Conservation (phyloP, 176 grass and related monocot species). For the Musa itinerans region DNA sequence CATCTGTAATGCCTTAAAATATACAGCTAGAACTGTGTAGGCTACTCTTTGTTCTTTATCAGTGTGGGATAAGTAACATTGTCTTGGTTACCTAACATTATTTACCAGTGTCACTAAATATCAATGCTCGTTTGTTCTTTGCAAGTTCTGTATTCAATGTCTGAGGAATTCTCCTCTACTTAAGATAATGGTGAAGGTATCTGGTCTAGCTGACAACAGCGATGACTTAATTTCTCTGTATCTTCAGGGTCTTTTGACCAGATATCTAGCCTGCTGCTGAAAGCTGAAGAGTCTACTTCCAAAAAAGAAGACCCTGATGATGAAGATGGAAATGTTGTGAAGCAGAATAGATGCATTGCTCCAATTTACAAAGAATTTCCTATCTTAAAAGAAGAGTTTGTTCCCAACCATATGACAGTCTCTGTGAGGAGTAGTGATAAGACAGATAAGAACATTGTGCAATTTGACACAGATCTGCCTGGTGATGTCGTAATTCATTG, state of each 20-base stretch:
- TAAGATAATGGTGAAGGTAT: background rate
- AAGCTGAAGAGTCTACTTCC: conserved; percentile 34
- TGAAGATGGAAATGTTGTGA: conserved; percentile 26
- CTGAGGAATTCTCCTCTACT: background rate
- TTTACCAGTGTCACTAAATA: too few relatives aligned
- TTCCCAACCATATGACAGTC: conserved; percentile 69
- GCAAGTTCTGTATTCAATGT: background rate
- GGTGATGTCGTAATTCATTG: conserved; percentile 84
- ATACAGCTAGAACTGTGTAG: too few relatives aligned
- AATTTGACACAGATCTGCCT: conserved; percentile 82
- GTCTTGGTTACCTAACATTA: too few relatives aligned
- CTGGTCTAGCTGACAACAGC: background rate
- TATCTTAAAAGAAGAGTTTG: conserved; percentile 54
- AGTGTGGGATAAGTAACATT: too few relatives aligned
- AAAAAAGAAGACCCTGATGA: conserved; percentile 15
- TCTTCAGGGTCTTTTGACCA: conserved; percentile 36
- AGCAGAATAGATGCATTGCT: conserved; percentile 26
- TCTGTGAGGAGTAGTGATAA: conserved; percentile 40
- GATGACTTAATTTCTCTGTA: background rate
- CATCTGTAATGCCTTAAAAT: too few relatives aligned
- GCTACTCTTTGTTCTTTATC: too few relatives aligned
- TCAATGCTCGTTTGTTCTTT: too few relatives aligned
- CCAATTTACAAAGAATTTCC: conserved; percentile 62
- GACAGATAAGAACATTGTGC: conserved; percentile 47
- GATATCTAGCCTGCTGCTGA: conserved; percentile 39